Percentiles rank a stretch among this genome's conserved stretches.
phyloP scores from a whole-genome alignment of 352 stramenopile species.

The Globisporangium carolinianum region DNA sequence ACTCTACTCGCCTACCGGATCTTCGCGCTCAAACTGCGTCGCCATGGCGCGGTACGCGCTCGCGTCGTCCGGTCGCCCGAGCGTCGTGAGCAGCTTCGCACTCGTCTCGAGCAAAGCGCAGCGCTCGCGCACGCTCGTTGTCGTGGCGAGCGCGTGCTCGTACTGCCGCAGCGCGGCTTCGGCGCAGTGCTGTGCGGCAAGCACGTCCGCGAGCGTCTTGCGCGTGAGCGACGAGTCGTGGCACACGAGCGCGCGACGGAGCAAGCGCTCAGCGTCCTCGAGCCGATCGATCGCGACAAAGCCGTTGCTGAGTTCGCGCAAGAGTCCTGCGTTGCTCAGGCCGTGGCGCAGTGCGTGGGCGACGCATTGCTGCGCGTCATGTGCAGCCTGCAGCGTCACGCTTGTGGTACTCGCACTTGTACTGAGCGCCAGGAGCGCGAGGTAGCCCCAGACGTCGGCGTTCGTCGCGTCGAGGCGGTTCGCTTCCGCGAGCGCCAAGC shows the following conservation, averaged over 20 bases:
- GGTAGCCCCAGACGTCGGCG: constrained; percentile 71
- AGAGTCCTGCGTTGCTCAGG: constrained; percentile 49
- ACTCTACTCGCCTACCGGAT: no score
- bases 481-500: constrained; percentile 62
- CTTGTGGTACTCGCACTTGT: constrained; percentile 10
- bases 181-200: constrained; percentile 73
- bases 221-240: constrained; percentile 72
- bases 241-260: constrained; percentile 53
- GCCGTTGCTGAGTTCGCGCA: constrained; percentile 75
- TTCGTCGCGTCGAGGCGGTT: constrained; percentile 65
- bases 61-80: constrained; percentile 64
- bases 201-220: constrained; percentile 72
- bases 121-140: constrained; percentile 30
- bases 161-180: constrained; percentile 70
- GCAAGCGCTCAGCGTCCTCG: constrained; percentile 58
- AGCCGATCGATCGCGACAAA: constrained; percentile 75
- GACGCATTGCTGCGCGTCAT: constrained; percentile 37
- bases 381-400: constrained; percentile 30
- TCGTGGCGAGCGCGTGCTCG: constrained; percentile 41
- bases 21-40: constrained; percentile 28
- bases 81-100: constrained; percentile 51
- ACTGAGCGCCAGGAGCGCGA: constrained; percentile 44
- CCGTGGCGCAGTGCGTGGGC: constrained; percentile 56
- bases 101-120: constrained; percentile 52
- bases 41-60: constrained; percentile 58